phyloP scores from a whole-genome alignment of 257 asterid genomes.

The Coffea eugenioides region DNA sequence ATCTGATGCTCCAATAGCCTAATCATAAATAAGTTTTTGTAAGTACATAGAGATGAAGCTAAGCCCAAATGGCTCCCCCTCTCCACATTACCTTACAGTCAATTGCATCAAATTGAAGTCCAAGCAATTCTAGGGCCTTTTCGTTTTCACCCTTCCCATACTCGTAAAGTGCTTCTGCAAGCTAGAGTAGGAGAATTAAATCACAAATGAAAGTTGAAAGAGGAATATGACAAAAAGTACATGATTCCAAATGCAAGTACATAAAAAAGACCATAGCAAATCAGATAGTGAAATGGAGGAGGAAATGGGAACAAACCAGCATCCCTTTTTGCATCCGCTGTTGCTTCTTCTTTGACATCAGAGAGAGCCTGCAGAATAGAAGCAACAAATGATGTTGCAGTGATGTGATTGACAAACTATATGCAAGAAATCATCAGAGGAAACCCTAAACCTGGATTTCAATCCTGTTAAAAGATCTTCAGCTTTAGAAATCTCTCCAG shows the following conservation, averaged over 20 bases:
- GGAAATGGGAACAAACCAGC: slow-evolving; percentile 45
- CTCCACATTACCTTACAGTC: slow-evolving; percentile 56
- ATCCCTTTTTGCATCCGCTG: slow-evolving; percentile 55
- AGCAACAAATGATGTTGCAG: slow-evolving; percentile 3
- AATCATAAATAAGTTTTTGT: slow-evolving; percentile 20
- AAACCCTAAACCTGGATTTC: slow-evolving; percentile 52
- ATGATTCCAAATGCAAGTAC: background rate
- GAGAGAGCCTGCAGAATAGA: slow-evolving; percentile 47
- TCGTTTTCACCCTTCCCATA: slow-evolving; percentile 69
- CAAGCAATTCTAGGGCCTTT: slow-evolving; percentile 61
- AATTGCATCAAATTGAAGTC: slow-evolving; percentile 53
- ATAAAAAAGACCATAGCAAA: background rate
- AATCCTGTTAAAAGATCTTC: slow-evolving; percentile 70
- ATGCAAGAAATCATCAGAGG: background rate
- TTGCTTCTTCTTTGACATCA: slow-evolving; percentile 71
- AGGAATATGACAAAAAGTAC: background rate
- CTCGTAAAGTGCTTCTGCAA: slow-evolving; percentile 67
- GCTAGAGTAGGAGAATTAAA: slow-evolving; percentile 44
- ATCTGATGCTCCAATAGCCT: slow-evolving; percentile 95
- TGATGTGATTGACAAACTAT: background rate
- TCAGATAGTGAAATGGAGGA: background rate
- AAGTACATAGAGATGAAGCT: background rate
- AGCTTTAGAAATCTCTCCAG: slow-evolving; percentile 53
- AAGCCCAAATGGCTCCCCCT: slow-evolving; percentile 5
- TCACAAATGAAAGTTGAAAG: slow-evolving; percentile 15